phyloP scores from a whole-genome alignment of 2,329 filamentous ascomycete genomes.

The Fusarium xyrophilum region DNA sequence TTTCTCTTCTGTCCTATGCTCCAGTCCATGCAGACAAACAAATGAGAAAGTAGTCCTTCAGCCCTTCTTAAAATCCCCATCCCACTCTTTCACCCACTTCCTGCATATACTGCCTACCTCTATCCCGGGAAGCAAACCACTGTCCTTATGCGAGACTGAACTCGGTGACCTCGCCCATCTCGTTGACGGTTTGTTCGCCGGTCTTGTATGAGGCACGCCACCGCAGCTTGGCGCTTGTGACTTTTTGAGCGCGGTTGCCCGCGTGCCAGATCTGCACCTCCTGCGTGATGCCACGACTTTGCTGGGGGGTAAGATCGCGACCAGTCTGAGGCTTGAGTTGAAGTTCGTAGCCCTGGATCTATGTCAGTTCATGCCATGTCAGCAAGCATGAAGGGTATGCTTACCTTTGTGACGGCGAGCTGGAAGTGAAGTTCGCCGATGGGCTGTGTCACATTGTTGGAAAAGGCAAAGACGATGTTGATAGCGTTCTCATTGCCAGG shows the following conservation, averaged over 20 bases:
- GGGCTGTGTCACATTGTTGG: conserved; percentile 75
- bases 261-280: conserved; percentile 77
- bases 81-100: neutral
- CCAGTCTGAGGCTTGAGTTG: conserved; percentile 86
- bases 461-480: conserved; percentile 78
- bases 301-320: conserved; percentile 75
- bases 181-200: conserved; percentile 69
- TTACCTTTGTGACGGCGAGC: conserved; percentile 90
- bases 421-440: conserved; percentile 87
- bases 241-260: conserved; percentile 71
- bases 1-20: conserved; percentile 24
- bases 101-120: neutral
- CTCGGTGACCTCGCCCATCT: conserved; percentile 84
- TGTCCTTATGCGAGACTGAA: conserved; percentile 70
- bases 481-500: conserved; percentile 64
- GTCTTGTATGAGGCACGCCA: conserved; percentile 87
- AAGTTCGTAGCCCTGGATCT: conserved; percentile 74
- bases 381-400: neutral
- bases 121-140: neutral
- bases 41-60: neutral
- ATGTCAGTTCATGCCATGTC: conserved; percentile 1
- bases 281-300: conserved; percentile 79
- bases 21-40: neutral
- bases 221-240: conserved; percentile 82
- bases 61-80: neutral